A percentile compares a stretch with the other conserved stretches of the same genome.
phyloP scores from a whole-genome alignment of 345 rosid genomes.

The Aurinia saxatilis region DNA sequence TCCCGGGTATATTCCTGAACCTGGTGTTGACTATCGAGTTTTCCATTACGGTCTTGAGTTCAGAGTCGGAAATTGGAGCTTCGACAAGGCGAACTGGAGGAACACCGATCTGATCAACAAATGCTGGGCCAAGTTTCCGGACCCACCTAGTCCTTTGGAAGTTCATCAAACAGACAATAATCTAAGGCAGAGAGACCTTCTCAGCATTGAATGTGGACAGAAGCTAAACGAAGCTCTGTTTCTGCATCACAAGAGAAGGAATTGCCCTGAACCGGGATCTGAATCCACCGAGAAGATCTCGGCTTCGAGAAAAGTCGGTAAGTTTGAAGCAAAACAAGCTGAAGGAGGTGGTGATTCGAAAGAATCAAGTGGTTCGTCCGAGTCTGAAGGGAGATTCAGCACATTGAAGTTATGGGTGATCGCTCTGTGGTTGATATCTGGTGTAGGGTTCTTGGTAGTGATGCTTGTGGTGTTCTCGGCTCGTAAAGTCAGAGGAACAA shows the following conservation, averaged over 20 bases:
- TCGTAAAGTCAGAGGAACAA: constrained; percentile 44
- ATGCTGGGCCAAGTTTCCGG: constrained; percentile 91
- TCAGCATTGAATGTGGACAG: constrained; percentile 87
- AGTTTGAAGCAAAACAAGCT: constrained; percentile 4
- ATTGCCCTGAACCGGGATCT: constrained; percentile 49
- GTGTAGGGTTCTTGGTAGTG: constrained; percentile 62
- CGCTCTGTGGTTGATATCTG: constrained; percentile 60
- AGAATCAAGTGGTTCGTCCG: constrained; percentile 28
- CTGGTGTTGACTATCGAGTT: constrained; percentile 68
- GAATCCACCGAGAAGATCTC: constrained; percentile 11
- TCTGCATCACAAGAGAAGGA: constrained; percentile 69
- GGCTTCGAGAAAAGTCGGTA: constrained; percentile 19
- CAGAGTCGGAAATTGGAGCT: constrained; percentile 90
- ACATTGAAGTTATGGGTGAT: constrained; percentile 71
- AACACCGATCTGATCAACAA: constrained; percentile 59
- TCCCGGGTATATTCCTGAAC: constrained; percentile 87
- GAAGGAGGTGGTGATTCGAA: constrained; percentile 26
- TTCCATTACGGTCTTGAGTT: constrained; percentile 95
- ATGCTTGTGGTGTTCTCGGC: constrained; percentile 49
- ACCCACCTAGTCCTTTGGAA: constrained; percentile 63
- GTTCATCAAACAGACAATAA: constrained; percentile 46
- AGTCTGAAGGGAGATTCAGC: constrained; percentile 44
- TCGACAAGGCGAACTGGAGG: constrained; percentile 95
- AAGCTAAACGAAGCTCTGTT: constrained; percentile 68
- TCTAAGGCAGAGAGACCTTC: constrained; percentile 57